Conservation (phyloP, 768 basidiomycete genomes). For the Suillus spraguei region DNA sequence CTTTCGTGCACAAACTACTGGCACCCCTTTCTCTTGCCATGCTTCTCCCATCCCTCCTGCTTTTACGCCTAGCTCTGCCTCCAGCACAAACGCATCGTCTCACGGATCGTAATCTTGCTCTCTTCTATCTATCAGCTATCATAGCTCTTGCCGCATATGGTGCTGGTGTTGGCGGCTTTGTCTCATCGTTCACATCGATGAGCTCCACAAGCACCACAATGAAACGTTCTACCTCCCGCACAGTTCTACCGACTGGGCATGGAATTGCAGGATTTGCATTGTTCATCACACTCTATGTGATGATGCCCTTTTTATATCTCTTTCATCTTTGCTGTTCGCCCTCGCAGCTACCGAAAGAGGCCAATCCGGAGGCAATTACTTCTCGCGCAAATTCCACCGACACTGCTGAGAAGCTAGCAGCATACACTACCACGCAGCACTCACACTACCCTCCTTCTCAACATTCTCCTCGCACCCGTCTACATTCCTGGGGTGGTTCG, state of each 20-base stretch:
- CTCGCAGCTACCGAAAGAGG: constrained; percentile 21
- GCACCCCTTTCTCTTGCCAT: constrained; percentile 52
- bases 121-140: constrained; percentile 40
- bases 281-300: constrained; percentile 59
- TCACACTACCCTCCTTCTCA: constrained; percentile 35
- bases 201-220: constrained; percentile 27
- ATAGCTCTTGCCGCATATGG: constrained; percentile 53
- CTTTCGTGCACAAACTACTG: constrained; percentile 47
- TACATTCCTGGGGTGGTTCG: constrained; percentile 42
- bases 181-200: constrained; percentile 62
- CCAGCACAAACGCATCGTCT: constrained; percentile 28
- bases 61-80: constrained; percentile 45
- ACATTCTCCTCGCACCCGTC: constrained; percentile 33
- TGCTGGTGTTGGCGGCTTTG: constrained; percentile 64
- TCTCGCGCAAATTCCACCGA: constrained; percentile 42
- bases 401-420: constrained; percentile 43
- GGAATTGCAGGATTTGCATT: constrained; percentile 66
- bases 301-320: constrained; percentile 47
- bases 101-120: constrained; percentile 25
- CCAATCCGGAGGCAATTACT: constrained; percentile 23
- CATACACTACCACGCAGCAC: constrained; percentile 28
- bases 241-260: constrained; percentile 58
- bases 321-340: constrained; percentile 25
- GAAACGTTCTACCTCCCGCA: constrained; percentile 36
- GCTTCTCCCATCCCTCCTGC: constrained; percentile 43